phyloP scores from a whole-genome alignment of 192 early-diverging fungal species.

The Linnemannia schmuckeri region DNA sequence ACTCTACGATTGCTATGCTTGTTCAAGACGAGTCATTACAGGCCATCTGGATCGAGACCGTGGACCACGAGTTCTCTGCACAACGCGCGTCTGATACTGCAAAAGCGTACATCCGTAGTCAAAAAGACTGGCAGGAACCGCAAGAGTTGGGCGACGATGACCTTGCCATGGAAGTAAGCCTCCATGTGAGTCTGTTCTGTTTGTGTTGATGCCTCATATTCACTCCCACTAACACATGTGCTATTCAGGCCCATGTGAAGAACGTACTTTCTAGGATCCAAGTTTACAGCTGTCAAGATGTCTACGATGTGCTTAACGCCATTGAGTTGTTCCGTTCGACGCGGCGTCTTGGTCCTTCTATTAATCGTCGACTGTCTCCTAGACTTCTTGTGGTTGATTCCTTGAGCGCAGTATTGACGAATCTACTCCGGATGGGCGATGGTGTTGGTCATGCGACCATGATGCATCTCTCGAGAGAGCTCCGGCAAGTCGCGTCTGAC shows the following conservation, averaged over 20 bases:
- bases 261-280: constrained; percentile 29
- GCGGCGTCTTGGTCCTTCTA: neutral
- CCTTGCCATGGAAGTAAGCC: neutral
- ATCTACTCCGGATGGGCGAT: constrained; percentile 9
- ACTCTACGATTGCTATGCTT: constrained; percentile 16
- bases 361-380: neutral
- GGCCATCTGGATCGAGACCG: constrained; percentile 46
- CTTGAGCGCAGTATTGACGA: constrained; percentile 9
- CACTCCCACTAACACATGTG: no score
- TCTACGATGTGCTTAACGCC: constrained; percentile 21
- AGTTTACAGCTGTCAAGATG: constrained; percentile 29
- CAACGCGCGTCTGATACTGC: constrained; percentile 19
- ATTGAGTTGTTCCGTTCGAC: constrained; percentile 14
- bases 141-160: neutral
- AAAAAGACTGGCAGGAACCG: neutral
- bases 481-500: constrained; percentile 26
- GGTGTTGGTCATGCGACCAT: constrained; percentile 46
- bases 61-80: constrained; percentile 32
- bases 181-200: neutral
- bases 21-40: neutral
- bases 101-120: neutral
- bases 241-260: neutral
- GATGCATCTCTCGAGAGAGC: constrained; percentile 36
- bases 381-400: constrained; percentile 35
- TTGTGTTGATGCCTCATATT: neutral